These are phyloP conservation scores for Mycena latifolia DNA, from an alignment of 768 basidiomycete species.

Conservation along the genomic window DNA sequence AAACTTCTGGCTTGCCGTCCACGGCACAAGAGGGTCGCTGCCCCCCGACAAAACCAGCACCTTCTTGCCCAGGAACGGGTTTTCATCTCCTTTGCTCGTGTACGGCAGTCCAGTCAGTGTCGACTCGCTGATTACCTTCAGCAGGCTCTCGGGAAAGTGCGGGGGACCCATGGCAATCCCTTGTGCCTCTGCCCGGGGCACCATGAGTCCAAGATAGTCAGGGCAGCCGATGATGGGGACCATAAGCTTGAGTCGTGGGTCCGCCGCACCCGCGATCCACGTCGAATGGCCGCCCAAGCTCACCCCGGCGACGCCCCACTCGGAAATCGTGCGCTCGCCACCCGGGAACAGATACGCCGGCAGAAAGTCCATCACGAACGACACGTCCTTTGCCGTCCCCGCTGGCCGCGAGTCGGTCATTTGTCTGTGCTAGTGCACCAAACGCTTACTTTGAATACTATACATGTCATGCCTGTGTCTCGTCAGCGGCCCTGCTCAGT, in stretches of 20 bases:
- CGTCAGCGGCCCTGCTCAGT: neutral
- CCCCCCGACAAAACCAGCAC: constrained; percentile 79
- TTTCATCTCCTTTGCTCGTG: constrained; percentile 49
- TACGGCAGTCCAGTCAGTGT: constrained; percentile 63
- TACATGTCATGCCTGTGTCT: constrained; percentile 60
- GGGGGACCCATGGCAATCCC: constrained; percentile 62
- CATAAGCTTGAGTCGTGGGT: constrained; percentile 46
- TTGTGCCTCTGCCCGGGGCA: constrained; percentile 61
- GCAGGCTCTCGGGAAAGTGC: constrained; percentile 67
- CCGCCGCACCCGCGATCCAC: constrained; percentile 71
- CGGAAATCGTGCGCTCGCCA: constrained; percentile 68
- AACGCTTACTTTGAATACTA: constrained; percentile 53
- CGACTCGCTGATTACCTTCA: constrained; percentile 56
- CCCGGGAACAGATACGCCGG: constrained; percentile 79
- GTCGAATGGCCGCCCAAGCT: constrained; percentile 89
- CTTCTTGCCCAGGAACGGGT: constrained; percentile 79
- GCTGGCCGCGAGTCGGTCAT: constrained; percentile 39
- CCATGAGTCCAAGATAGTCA: constrained; percentile 70
- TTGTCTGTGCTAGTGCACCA: neutral
- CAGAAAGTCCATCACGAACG: constrained; percentile 85
- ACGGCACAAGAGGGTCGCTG: constrained; percentile 77
- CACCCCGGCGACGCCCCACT: constrained; percentile 82
- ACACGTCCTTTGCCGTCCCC: constrained; percentile 82
- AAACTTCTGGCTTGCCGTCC: constrained; percentile 66
- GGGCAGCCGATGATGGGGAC: constrained; percentile 79